These are phyloP conservation scores for Rubus parviflorus DNA, from an alignment of 306 rosid genomes.

Conservation along the genomic window DNA sequence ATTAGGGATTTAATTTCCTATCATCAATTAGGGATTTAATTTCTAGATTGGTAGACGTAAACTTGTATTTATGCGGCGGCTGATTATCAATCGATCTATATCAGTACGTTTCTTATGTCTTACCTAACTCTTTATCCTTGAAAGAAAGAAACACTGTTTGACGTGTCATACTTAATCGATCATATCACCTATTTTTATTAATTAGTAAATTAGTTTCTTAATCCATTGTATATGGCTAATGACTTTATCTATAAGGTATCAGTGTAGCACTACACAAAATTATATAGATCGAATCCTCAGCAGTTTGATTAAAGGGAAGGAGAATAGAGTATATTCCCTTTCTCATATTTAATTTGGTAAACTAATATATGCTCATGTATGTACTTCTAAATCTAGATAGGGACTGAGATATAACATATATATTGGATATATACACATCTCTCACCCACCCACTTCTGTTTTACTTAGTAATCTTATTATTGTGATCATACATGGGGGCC, in stretches of 20 bases:
- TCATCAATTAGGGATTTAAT: not conserved
- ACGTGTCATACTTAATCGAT: not conserved
- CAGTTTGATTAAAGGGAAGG: slow-evolving; percentile 4
- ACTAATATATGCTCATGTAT: not conserved
- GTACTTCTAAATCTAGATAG: slow-evolving; percentile 8
- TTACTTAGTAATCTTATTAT: slow-evolving; percentile 13
- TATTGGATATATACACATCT: slow-evolving; percentile 9
- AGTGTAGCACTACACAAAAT: not conserved
- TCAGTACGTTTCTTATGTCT: not conserved
- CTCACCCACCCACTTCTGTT: slow-evolving; percentile 29
- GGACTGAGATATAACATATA: slow-evolving; percentile 12
- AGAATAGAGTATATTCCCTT: slow-evolving; percentile 29
- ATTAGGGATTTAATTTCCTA: not conserved
- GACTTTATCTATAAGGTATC: slow-evolving; percentile 13
- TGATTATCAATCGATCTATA: slow-evolving; percentile 2
- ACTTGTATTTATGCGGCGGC: not conserved
- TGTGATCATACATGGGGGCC: slow-evolving; percentile 16
- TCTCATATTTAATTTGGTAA: slow-evolving; percentile 20
- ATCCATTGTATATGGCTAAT: not conserved
- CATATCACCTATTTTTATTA: slow-evolving; percentile 21
- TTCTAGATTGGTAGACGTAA: not conserved
- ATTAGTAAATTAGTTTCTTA: not conserved
- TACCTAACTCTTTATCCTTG: slow-evolving; percentile 8
- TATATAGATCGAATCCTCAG: slow-evolving; percentile 12
- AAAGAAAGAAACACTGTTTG: slow-evolving; percentile 1